A percentile compares a stretch with the other conserved stretches of the same genome.
Evolutionary conservation across 371 early-diverging fungal species (phyloP).

Genomic region (Apophysomyces sp.): DNA sequence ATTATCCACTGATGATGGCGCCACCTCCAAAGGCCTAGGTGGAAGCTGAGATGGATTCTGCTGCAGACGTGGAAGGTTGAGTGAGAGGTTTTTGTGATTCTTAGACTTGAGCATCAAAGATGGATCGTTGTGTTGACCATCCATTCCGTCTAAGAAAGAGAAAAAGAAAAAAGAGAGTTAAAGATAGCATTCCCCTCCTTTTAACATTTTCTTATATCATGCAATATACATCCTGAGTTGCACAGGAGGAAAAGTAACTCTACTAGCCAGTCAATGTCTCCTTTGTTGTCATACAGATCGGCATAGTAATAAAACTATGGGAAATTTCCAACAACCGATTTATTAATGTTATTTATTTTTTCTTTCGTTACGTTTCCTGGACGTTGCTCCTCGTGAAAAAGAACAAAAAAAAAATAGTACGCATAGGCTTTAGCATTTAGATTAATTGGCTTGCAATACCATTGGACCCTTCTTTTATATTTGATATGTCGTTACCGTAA

Average conservation of each 20-base stretch:
- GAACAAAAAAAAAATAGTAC: too few species aligned
- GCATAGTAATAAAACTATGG: background rate
- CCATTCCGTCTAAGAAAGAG: background rate
- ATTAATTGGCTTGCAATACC: too few species aligned
- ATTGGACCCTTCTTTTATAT: too few species aligned
- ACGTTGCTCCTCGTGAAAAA: too few species aligned
- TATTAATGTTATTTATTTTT: background rate
- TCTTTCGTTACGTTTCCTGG: too few species aligned
- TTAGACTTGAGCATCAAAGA: background rate
- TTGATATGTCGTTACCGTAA: too few species aligned
- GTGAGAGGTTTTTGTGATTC: conserved; percentile 21
- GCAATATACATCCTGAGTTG: background rate
- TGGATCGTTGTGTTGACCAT: background rate
- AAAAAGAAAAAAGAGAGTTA: background rate
- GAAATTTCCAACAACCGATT: background rate
- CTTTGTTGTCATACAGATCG: conserved; percentile 2
- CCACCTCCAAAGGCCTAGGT: background rate
- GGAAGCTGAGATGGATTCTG: background rate
- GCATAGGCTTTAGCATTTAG: too few species aligned
- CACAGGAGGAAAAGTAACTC: background rate
- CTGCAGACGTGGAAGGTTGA: conserved; percentile 3
- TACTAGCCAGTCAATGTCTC: background rate
- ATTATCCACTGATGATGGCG: background rate
- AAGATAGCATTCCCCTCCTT: background rate
- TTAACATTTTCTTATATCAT: background rate